These are phyloP conservation scores for Barnettozyma sp. DNA, from an alignment of 805 yeast genomes.

Conservation along the genomic window DNA sequence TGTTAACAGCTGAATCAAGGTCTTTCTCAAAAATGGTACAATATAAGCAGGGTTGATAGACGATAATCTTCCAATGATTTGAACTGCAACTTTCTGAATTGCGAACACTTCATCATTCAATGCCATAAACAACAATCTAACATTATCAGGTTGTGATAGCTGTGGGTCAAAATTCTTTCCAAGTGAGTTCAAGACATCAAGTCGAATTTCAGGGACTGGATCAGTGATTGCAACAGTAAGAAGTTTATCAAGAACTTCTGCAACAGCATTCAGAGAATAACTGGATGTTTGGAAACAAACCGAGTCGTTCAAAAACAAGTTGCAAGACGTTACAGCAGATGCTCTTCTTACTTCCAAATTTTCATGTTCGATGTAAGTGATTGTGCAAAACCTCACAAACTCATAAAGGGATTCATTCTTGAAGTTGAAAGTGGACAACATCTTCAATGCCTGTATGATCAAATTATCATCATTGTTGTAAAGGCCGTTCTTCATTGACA, in stretches of 20 bases:
- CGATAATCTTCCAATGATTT: slow-evolving; percentile 77
- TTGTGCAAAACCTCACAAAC: slow-evolving; percentile 77
- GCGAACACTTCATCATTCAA: slow-evolving; percentile 85
- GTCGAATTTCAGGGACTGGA: slow-evolving; percentile 76
- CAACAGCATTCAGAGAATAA: slow-evolving; percentile 73
- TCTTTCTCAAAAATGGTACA: slow-evolving; percentile 85
- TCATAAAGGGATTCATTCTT: slow-evolving; percentile 73
- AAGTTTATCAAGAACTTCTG: slow-evolving; percentile 75
- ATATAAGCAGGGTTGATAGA: slow-evolving; percentile 90
- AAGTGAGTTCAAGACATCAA: slow-evolving; percentile 68
- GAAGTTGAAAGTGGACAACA: slow-evolving; percentile 69
- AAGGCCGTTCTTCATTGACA: slow-evolving; percentile 65
- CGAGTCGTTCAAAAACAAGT: slow-evolving; percentile 68
- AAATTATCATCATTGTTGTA: slow-evolving; percentile 37
- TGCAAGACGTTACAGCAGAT: slow-evolving; percentile 80
- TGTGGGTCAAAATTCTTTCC: slow-evolving; percentile 83
- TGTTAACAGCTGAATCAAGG: slow-evolving; percentile 77
- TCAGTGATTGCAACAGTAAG: slow-evolving; percentile 83
- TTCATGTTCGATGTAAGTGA: slow-evolving; percentile 77
- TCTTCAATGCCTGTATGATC: slow-evolving; percentile 70
- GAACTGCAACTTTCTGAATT: slow-evolving; percentile 71
- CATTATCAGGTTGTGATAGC: slow-evolving; percentile 88
- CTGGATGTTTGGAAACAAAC: slow-evolving; percentile 80
- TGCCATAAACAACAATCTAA: slow-evolving; percentile 76
- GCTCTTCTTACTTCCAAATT: slow-evolving; percentile 72